Evolutionary conservation across 768 basidiomycete genomes (phyloP).

Genomic region (Austroboletus festivus): DNA sequence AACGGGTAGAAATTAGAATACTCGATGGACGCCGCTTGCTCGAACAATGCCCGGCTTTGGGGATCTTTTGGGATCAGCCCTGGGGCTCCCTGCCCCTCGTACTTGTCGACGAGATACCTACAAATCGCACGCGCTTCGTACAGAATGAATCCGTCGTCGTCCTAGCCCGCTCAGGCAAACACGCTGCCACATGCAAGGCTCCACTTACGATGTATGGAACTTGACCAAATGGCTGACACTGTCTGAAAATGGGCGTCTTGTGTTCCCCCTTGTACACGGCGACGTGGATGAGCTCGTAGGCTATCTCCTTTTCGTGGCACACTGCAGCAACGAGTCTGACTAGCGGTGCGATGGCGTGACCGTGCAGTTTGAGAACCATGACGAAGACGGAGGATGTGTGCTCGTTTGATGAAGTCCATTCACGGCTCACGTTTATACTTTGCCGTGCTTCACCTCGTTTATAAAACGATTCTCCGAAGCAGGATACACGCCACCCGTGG

Average conservation of each 20-base stretch:
- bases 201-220: constrained; percentile 32
- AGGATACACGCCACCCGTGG: too few species aligned
- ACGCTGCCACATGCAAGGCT: background rate
- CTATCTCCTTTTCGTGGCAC: constrained; percentile 38
- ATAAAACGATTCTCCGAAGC: too few species aligned
- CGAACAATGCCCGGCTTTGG: constrained; percentile 15
- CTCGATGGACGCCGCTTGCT: constrained; percentile 24
- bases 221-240: constrained; percentile 39
- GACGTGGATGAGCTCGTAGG: constrained; percentile 36
- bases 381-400: background rate
- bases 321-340: constrained; percentile 39
- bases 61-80: constrained; percentile 18
- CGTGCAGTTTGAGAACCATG: constrained; percentile 48
- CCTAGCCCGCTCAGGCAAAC: constrained; percentile 6
- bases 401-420: too few species aligned
- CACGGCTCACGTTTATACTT: too few species aligned
- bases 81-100: constrained; percentile 18
- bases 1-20: constrained; percentile 46
- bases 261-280: constrained; percentile 34
- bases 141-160: constrained; percentile 33
- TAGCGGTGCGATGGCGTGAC: constrained; percentile 35
- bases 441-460: too few species aligned
- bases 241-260: constrained; percentile 32
- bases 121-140: constrained; percentile 29
- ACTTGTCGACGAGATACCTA: constrained; percentile 31